phyloP scores from a whole-genome alignment of 345 rosid species.

The Bretschneidera sinensis region DNA sequence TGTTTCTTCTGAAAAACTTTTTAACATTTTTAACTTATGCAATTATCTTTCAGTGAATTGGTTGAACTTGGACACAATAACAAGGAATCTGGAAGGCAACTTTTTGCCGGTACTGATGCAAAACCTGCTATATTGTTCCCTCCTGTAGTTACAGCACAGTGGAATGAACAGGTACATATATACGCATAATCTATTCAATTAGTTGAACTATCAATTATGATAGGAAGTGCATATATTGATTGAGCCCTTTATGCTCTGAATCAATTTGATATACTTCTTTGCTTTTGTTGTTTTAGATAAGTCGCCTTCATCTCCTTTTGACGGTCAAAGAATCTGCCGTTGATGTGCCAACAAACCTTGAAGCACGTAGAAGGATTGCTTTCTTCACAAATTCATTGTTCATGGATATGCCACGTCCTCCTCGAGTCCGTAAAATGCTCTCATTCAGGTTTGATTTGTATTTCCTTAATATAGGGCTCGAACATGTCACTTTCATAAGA shows the following conservation, averaged over 20 bases:
- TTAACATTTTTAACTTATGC: conserved; percentile 1
- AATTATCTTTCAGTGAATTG: conserved; percentile 52
- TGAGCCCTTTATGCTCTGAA: not conserved
- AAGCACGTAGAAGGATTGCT: conserved; percentile 93
- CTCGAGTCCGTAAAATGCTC: conserved; percentile 88
- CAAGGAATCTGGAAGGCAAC: conserved; percentile 91
- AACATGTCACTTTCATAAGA: not conserved
- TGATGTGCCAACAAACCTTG: conserved; percentile 90
- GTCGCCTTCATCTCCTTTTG: conserved; percentile 86
- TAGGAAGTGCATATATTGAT: not conserved
- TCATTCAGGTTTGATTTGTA: conserved; percentile 61
- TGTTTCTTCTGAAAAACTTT: not conserved
- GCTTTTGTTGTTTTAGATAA: conserved; percentile 47
- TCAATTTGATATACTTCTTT: conserved; percentile 8
- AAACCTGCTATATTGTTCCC: conserved; percentile 89
- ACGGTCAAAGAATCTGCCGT: conserved; percentile 88
- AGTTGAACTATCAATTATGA: conserved; percentile 11
- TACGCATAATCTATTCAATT: not conserved
- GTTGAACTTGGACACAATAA: conserved; percentile 79
- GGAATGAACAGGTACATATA: conserved; percentile 84
- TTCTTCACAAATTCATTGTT: conserved; percentile 91
- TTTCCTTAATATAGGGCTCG: conserved; percentile 6
- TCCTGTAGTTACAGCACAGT: conserved; percentile 64
- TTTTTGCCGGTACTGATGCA: conserved; percentile 85
- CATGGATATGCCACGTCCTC: conserved; percentile 98